A percentile compares a stretch with the other conserved stretches of the same genome.
Conservation (phyloP, 352 stramenopile genomes). For the Globisporangium heterothallicum region DNA sequence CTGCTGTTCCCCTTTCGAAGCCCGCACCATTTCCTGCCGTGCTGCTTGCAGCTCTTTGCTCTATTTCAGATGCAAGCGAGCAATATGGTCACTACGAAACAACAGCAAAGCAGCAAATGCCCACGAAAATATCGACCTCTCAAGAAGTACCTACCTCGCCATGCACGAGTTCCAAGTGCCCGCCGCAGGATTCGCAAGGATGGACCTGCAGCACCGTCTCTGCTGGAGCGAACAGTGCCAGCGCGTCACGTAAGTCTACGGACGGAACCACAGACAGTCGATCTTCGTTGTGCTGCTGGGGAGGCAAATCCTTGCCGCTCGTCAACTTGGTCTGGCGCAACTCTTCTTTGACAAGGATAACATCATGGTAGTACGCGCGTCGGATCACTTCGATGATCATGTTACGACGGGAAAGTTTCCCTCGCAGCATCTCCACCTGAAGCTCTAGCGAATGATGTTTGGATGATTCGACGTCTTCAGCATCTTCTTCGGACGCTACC, state of each 20-base stretch:
- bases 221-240: slow-evolving; percentile 67
- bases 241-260: slow-evolving; percentile 56
- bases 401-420: slow-evolving; percentile 63
- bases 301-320: slow-evolving; percentile 1
- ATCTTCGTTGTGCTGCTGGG: slow-evolving; percentile 19
- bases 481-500: slow-evolving; percentile 15
- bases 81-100: neutral
- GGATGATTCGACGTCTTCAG: slow-evolving; percentile 26
- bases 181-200: slow-evolving; percentile 64
- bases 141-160: slow-evolving; percentile 37
- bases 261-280: slow-evolving; percentile 57
- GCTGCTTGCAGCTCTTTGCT: slow-evolving; percentile 66
- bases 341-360: slow-evolving; percentile 82
- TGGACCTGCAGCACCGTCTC: slow-evolving; percentile 74
- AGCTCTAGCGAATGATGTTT: slow-evolving; percentile 30
- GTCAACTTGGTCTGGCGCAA: slow-evolving; percentile 28
- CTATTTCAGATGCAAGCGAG: slow-evolving; percentile 14
- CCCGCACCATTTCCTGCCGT: slow-evolving; percentile 54
- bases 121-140: neutral
- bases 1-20: slow-evolving; percentile 66
- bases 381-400: slow-evolving; percentile 71
- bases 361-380: slow-evolving; percentile 74
- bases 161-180: slow-evolving; percentile 73
- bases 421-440: slow-evolving; percentile 63
- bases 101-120: neutral